A percentile compares a stretch with the other conserved stretches of the same genome.
phyloP scores from a whole-genome alignment of 176 grass and related monocot species.

The Phoenix roebelenii region DNA sequence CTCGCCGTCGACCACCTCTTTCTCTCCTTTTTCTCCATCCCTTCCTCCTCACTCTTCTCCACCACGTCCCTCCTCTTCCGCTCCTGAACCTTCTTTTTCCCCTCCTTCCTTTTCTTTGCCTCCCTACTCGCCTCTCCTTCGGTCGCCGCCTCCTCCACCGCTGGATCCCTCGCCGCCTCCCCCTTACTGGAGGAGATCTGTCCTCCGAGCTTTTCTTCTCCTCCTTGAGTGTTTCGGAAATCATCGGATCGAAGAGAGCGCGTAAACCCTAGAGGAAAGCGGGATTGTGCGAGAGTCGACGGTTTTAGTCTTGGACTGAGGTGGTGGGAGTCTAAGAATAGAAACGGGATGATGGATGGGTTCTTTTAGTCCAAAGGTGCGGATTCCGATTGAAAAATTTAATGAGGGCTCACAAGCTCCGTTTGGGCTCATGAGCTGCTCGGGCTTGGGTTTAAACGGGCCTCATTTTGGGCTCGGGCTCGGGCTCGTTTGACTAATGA shows the following conservation, averaged over 20 bases:
- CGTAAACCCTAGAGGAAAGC: too few species aligned
- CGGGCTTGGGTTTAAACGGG: too few species aligned
- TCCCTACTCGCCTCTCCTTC: not conserved
- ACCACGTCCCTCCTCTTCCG: constrained; percentile 9
- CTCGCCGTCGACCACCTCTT: not conserved
- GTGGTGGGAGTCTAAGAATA: too few species aligned
- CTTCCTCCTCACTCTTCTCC: constrained; percentile 15
- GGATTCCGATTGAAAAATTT: not conserved
- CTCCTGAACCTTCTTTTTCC: constrained; percentile 3
- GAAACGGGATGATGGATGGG: too few species aligned
- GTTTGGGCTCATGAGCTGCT: too few species aligned
- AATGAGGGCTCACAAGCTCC: too few species aligned
- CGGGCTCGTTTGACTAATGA: too few species aligned
- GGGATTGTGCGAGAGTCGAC: too few species aligned
- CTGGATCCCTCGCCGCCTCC: constrained; percentile 16
- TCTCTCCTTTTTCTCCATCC: constrained; percentile 35
- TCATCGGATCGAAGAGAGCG: not conserved
- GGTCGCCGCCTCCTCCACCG: not conserved
- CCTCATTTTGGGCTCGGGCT: too few species aligned
- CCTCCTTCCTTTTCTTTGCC: not conserved
- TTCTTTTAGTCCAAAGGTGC: not conserved
- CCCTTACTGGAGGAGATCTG: not conserved
- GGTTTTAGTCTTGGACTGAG: too few species aligned
- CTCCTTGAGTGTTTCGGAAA: not conserved
- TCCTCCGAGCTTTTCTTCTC: not conserved